Evolutionary conservation across 2,329 filamentous ascomycete species (phyloP).

Genomic region (Diaporthe aspalathi): DNA sequence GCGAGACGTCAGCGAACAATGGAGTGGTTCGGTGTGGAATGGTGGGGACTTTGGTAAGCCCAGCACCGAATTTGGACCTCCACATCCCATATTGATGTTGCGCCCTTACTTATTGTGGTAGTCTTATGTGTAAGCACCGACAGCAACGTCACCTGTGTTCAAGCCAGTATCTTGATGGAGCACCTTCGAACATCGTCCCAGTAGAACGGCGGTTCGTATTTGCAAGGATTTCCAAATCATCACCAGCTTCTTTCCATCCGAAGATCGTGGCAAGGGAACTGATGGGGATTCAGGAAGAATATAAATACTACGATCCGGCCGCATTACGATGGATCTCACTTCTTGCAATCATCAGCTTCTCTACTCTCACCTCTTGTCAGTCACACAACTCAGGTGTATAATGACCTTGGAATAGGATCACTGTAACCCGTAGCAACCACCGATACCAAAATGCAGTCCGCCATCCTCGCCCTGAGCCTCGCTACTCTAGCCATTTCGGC

Average conservation of each 20-base stretch:
- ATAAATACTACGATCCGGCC: neutral
- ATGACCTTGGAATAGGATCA: too few relatives aligned
- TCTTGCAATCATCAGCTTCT: neutral
- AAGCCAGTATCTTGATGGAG: neutral
- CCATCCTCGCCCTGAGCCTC: neutral
- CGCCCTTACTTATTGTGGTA: neutral
- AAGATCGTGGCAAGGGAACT: neutral
- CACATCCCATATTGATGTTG: neutral
- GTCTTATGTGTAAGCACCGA: neutral
- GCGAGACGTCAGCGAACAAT: neutral
- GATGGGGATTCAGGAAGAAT: neutral
- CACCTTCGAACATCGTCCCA: too few relatives aligned
- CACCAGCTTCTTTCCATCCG: accelerated
- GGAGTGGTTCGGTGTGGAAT: neutral
- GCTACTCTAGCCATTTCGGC: neutral
- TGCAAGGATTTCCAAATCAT: neutral
- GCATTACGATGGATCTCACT: neutral
- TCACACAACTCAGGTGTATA: too few relatives aligned
- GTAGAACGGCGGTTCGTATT: neutral
- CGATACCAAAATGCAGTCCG: neutral
- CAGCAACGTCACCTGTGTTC: neutral
- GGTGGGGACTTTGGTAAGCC: neutral
- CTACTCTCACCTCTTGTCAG: neutral
- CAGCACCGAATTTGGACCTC: neutral
- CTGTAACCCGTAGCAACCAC: too few relatives aligned